A percentile compares a stretch with the other conserved stretches of the same genome.
phyloP scores from a whole-genome alignment of 1,284 basidiomycete genomes.

The Phellinidium pouzarii region DNA sequence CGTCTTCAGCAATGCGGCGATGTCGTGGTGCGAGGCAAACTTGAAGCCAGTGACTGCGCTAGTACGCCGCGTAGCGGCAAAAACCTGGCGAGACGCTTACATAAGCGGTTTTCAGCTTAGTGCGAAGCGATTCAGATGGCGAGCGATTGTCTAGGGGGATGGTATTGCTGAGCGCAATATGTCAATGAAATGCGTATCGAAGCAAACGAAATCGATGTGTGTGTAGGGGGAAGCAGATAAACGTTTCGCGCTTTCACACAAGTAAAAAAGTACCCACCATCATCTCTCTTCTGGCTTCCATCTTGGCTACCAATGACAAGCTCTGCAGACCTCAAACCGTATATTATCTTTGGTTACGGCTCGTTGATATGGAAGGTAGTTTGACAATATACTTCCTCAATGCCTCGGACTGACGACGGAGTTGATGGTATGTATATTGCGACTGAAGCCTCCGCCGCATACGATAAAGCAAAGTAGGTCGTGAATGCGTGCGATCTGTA shows the following conservation, averaged over 20 bases:
- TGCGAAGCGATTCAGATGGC: too few species aligned
- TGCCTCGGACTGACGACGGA: not conserved
- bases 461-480: constrained; percentile 47
- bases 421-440: constrained; percentile 3
- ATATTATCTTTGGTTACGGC: constrained; percentile 75
- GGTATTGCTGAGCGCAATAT: too few species aligned
- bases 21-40: not conserved
- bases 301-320: not conserved
- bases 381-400: not conserved
- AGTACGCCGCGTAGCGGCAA: not conserved
- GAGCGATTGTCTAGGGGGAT: too few species aligned
- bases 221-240: too few species aligned
- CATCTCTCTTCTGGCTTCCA: not conserved
- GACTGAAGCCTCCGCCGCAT: constrained; percentile 63
- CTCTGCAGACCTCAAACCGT: constrained; percentile 27
- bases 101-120: too few species aligned
- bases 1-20: not conserved
- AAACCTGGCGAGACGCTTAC: too few species aligned
- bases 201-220: too few species aligned
- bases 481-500: not conserved
- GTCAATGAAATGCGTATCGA: too few species aligned
- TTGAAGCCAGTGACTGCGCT: not conserved
- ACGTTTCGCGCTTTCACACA: too few species aligned
- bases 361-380: constrained; percentile 75
- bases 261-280: too few species aligned